phyloP scores from a whole-genome alignment of 306 rosid genomes.

The Quercus parvula region DNA sequence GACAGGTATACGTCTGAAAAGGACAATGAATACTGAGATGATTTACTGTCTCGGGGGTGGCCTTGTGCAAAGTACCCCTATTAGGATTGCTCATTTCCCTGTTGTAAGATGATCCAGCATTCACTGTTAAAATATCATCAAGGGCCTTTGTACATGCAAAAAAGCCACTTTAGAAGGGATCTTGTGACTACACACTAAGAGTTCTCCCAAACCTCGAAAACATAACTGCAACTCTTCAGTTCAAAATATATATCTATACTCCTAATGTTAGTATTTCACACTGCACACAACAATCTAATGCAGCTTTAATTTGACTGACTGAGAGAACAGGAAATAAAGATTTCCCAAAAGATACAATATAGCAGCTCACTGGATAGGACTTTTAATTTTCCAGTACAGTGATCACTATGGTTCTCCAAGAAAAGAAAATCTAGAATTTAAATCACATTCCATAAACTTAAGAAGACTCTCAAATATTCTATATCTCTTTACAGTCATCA shows the following conservation, averaged over 20 bases:
- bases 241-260: constrained; percentile 17
- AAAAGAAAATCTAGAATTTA: neutral
- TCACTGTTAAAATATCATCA: constrained; percentile 54
- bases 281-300: constrained; percentile 19
- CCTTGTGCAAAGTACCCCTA: constrained; percentile 52
- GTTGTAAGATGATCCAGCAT: constrained; percentile 61
- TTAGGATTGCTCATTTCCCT: constrained; percentile 52
- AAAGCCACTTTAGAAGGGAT: constrained; percentile 44
- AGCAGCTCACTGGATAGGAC: constrained; percentile 2
- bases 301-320: constrained; percentile 6
- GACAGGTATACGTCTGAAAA: constrained; percentile 52
- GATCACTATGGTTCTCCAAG: constrained; percentile 2
- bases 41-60: constrained; percentile 62
- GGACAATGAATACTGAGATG: constrained; percentile 51
- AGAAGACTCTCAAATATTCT: neutral
- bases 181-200: constrained; percentile 34
- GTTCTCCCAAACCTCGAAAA: constrained; percentile 37
- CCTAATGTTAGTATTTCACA: constrained; percentile 17
- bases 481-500: neutral
- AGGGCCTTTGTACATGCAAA: constrained; percentile 39
- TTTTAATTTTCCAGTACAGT: neutral
- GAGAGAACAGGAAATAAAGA: neutral
- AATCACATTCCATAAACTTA: neutral
- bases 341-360: neutral
- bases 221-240: constrained; percentile 16